Evolutionary conservation across 164 flowering plant species (phyloP), one percentile per base, ranked within the genome.

Genomic region (Brasenia schreberi): DNA sequence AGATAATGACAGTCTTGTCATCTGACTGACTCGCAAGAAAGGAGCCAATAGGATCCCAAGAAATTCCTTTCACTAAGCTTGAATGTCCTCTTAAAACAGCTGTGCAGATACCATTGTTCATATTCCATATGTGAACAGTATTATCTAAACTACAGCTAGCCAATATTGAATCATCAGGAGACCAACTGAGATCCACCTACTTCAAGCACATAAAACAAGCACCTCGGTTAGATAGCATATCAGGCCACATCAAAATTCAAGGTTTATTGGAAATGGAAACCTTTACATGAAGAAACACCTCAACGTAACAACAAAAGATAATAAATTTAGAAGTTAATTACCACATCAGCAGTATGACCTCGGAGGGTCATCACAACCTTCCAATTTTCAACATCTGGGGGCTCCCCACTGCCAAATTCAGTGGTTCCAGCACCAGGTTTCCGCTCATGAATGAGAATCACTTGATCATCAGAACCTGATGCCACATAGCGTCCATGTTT

Each of bases 161-260:
- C 76, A 95, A 81, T 69, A 72, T 81, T 56, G 91, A 87, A 74
- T 95, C 97, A 85, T 95, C 99, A 27, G 99, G 97, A 76, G 99
- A 95, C 99, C 99, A 95, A 80, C 88, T 95, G 75, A 95, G 97
- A 92, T 95, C 99, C 92, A 95, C 99, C 99, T 95, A 87, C 88
- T 87, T 90, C 78, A 85, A 64, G 88, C 96, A 85, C 73, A 63
- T 78, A 79, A 77, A 76, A 23, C 27, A 23, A 76, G 71, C n/a
- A 73, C 69, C 42, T 68, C 72, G 71, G 79, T 84, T 81, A 82
- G 76, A 75, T 62, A 19, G 73, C 68, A 12, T 45, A 45, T 12
- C 14, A 12, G 53, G 53, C 27, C 27, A 23, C 7, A 45, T 45
- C 53, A 45, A 45, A 45, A 45, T 5, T 12, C 7, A 7, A 45